Evolutionary conservation across 345 rosid genomes (phyloP).

Genomic region (Salix dunnii): DNA sequence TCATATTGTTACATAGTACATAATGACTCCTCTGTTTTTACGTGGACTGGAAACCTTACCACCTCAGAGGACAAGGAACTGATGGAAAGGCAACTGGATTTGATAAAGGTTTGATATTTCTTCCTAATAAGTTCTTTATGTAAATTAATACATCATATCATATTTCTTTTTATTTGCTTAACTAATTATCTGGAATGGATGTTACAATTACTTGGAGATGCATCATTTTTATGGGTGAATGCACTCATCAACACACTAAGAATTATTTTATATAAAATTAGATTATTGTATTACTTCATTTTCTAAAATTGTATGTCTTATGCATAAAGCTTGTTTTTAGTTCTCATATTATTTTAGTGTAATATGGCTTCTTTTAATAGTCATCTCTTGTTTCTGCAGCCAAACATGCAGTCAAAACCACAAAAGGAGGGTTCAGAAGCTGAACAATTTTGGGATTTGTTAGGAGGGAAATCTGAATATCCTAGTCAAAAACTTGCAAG

Average conservation of each 20-base stretch:
- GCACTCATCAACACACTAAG: background rate
- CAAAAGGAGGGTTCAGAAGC: constrained; percentile 93
- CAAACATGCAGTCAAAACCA: constrained; percentile 65
- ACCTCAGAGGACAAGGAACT: constrained; percentile 73
- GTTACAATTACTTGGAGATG: background rate
- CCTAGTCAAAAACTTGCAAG: constrained; percentile 65
- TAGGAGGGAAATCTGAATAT: constrained; percentile 86
- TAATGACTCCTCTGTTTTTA: constrained; percentile 63
- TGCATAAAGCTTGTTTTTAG: background rate
- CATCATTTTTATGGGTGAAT: background rate
- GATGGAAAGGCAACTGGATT: constrained; percentile 89
- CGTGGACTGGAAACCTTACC: constrained; percentile 90
- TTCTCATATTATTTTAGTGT: constrained; percentile 8
- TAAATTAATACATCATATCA: constrained; percentile 8
- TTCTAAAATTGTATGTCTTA: background rate
- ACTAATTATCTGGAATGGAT: background rate
- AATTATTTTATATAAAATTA: background rate
- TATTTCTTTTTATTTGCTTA: background rate
- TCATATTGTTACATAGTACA: constrained; percentile 92
- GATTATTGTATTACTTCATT: background rate
- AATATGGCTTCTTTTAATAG: background rate
- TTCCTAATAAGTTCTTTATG: constrained; percentile 5
- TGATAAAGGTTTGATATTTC: constrained; percentile 69
- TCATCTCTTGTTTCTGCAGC: constrained; percentile 45
- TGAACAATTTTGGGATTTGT: constrained; percentile 52